Conservation (phyloP, 768 basidiomycete genomes). For the Boletellus ananas region DNA sequence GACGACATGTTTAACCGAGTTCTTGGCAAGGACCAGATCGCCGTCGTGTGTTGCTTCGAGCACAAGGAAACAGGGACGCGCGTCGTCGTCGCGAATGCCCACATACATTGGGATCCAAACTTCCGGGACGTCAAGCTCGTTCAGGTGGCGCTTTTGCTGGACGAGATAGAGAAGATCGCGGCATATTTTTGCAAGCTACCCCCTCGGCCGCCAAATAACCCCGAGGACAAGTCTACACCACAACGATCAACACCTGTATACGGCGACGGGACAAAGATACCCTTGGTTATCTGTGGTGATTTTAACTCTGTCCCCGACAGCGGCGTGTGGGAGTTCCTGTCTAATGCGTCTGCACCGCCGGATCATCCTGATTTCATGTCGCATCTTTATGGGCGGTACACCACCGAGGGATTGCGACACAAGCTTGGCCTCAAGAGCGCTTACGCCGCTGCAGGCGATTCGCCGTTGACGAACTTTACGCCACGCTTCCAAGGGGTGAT, state of each 20-base stretch:
- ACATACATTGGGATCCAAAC: slow-evolving; percentile 90
- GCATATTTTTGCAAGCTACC: slow-evolving; percentile 83
- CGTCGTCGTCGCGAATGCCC: slow-evolving; percentile 84
- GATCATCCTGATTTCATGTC: slow-evolving; percentile 91
- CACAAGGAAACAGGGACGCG: slow-evolving; percentile 83
- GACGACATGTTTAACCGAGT: slow-evolving; percentile 99
- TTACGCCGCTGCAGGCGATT: slow-evolving; percentile 58
- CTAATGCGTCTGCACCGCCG: slow-evolving; percentile 61
- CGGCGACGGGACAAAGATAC: slow-evolving; percentile 83
- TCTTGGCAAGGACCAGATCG: slow-evolving; percentile 90
- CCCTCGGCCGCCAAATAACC: slow-evolving; percentile 45
- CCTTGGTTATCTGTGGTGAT: slow-evolving; percentile 89
- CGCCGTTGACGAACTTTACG: slow-evolving; percentile 84
- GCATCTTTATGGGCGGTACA: slow-evolving; percentile 89
- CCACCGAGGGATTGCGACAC: slow-evolving; percentile 83
- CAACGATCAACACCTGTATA: slow-evolving; percentile 63
- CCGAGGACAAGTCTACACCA: slow-evolving; percentile 23
- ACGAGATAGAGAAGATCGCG: slow-evolving; percentile 89
- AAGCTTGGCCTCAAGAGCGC: slow-evolving; percentile 80
- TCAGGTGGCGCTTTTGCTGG: slow-evolving; percentile 87
- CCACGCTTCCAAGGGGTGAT: slow-evolving; percentile 83
- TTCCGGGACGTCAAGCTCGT: slow-evolving; percentile 97
- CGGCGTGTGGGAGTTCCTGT: slow-evolving; percentile 89
- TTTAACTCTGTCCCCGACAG: slow-evolving; percentile 87
- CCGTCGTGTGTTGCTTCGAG: slow-evolving; percentile 83